Evolutionary conservation across 768 basidiomycete species (phyloP).

Genomic region (Russula griseocarnosa): DNA sequence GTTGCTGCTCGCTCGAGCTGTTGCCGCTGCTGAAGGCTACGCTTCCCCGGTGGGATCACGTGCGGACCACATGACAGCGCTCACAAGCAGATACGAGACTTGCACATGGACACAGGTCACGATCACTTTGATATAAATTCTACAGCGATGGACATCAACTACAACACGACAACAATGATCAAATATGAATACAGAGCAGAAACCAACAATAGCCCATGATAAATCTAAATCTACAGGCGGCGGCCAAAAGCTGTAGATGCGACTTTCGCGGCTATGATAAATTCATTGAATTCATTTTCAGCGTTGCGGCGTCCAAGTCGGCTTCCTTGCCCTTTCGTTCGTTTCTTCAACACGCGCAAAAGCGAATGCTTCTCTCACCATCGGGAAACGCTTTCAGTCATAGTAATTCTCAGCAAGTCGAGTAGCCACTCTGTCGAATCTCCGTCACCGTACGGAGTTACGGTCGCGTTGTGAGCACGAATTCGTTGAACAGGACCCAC

Average conservation of each 20-base stretch:
- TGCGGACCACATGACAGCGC: too few relatives aligned
- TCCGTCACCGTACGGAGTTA: conserved; percentile 93
- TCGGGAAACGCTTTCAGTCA: conserved; percentile 61
- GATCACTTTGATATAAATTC: neutral
- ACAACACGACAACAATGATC: neutral
- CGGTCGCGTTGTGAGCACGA: conserved; percentile 81
- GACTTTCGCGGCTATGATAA: neutral
- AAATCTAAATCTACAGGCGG: neutral
- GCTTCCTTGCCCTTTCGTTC: neutral
- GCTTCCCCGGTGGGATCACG: too few relatives aligned
- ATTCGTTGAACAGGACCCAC: conserved; percentile 93
- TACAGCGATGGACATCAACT: neutral
- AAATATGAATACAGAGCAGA: conserved; percentile 33
- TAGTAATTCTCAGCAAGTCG: conserved; percentile 66
- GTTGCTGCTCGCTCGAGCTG: too few relatives aligned
- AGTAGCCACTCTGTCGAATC: conserved; percentile 78
- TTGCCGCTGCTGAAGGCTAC: too few relatives aligned
- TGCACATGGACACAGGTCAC: neutral
- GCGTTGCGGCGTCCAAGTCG: neutral
- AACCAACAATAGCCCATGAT: neutral
- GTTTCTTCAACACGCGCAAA: conserved; percentile 19
- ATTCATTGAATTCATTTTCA: neutral
- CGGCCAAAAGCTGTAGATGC: neutral
- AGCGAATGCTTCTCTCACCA: conserved; percentile 61
- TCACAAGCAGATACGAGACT: neutral